Base-by-base conservation (phyloP, 768 basidiomycete species). In the Pleurotus platypus region DNA sequence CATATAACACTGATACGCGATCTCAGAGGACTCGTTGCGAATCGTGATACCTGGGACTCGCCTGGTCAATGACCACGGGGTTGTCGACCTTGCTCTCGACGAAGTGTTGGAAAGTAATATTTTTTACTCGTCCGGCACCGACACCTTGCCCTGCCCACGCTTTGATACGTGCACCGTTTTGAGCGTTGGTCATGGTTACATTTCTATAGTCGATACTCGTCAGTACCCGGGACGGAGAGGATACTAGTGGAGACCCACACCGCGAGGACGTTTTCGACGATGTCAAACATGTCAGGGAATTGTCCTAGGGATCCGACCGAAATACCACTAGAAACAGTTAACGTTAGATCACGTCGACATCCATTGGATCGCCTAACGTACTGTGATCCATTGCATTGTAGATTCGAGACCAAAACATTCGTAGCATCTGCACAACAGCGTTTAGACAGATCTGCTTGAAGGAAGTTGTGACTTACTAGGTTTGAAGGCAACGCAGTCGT, bases 91-190 rank as follows among this genome's bases (percentile, higher is more conserved):
- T 78, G 50, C 69, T 74, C 58, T 81, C 80, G 16, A 74, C 58
- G 66, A 84, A 84, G 59, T 75, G 70, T n/a, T 66, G 61, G 66
- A 81, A 85, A 0, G 80, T 81, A 64, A 84, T 69, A 60, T 84
- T 83, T 65, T 78, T 75, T 45, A 83, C 82, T 45, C 82, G 77
- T 6, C 83, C 83, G 38, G 78, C 75, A 3, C 85, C 84, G 26
- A 84, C 82, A 53, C 78, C 76, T 13, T 76, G 72, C 4, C 85
- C 86, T 4, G 83, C 85, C 73, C 79, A 88, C 0, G 83, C 81
- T 66, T 88, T 88, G 68, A 87, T 87, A 35, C 86, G 75, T 1
- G 84, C 85, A 1, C 85, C 86, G 60, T 87, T 87, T 63, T 83
- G 73, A 8, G 83, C 82, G 56, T 85, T 84, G 9, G 76, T 70